Percentiles rank a stretch among this genome's conserved stretches.
Conservation (phyloP, 129 eudicot species). For the Gnaphalium uliginosum region DNA sequence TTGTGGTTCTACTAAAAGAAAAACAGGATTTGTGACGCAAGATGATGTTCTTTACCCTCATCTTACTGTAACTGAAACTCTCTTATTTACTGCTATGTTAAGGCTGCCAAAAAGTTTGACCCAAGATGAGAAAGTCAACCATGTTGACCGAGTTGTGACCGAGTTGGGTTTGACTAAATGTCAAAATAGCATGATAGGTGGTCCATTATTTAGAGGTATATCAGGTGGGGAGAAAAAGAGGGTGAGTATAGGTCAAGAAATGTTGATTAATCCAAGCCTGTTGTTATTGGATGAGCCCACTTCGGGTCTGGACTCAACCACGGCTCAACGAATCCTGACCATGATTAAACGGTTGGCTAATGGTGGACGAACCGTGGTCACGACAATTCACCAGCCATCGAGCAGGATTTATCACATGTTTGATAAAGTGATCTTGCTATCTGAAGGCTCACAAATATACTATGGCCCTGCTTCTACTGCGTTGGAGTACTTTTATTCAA, state of each 20-base stretch:
- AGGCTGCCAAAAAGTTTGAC: slow-evolving; percentile 66
- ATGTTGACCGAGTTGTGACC: slow-evolving; percentile 59
- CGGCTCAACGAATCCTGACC: slow-evolving; percentile 80
- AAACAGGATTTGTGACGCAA: slow-evolving; percentile 94
- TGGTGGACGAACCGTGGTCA: slow-evolving; percentile 82
- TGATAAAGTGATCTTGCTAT: slow-evolving; percentile 74
- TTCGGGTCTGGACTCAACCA: slow-evolving; percentile 95
- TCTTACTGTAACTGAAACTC: slow-evolving; percentile 91
- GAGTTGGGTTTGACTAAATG: slow-evolving; percentile 75
- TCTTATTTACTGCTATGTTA: slow-evolving; percentile 83
- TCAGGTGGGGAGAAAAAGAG: slow-evolving; percentile 98
- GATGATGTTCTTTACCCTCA: slow-evolving; percentile 92
- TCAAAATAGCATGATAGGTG: slow-evolving; percentile 90
- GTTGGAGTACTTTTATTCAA: slow-evolving; percentile 83
- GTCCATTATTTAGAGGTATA: slow-evolving; percentile 86
- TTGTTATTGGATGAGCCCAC: slow-evolving; percentile 94
- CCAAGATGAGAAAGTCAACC: slow-evolving; percentile 58
- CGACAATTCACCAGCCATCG: slow-evolving; percentile 98
- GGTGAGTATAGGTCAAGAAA: slow-evolving; percentile 97
- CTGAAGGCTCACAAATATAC: slow-evolving; percentile 92
- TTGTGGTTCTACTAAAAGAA: slow-evolving; percentile 71
- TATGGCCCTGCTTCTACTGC: slow-evolving; percentile 85
- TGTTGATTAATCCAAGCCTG: slow-evolving; percentile 90
- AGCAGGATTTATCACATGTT: slow-evolving; percentile 96
- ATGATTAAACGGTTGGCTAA: slow-evolving; percentile 74